Conservation (phyloP, 208 protist genomes). For the Angomonas deanei region DNA sequence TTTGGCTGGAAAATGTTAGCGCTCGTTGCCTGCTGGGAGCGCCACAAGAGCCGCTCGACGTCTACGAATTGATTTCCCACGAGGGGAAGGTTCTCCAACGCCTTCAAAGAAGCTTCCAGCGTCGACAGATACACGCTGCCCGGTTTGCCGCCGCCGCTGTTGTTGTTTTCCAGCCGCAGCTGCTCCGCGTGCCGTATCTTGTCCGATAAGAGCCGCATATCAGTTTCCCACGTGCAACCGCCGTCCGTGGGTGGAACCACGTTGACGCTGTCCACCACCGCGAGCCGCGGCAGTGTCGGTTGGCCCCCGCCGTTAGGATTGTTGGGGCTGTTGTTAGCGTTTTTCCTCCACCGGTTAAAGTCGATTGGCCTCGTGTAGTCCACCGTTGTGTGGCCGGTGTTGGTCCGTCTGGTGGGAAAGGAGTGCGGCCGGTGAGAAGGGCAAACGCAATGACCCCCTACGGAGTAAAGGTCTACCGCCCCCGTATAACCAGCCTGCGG, state of each 20-base stretch:
- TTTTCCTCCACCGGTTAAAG: slow-evolving; percentile 14
- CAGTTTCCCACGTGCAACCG: background rate
- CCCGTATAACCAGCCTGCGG: slow-evolving; percentile 35
- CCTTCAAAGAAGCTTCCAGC: background rate
- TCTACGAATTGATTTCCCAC: background rate
- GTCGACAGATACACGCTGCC: background rate
- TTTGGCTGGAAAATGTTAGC: background rate
- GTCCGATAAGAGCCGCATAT: background rate
- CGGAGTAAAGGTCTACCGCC: slow-evolving; percentile 64
- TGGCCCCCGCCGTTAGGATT: background rate
- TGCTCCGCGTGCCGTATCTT: background rate
- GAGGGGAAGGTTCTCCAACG: background rate
- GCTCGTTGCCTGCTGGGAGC: background rate
- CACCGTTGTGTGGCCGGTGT: background rate
- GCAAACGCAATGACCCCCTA: slow-evolving; percentile 58
- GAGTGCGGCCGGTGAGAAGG: slow-evolving; percentile 40
- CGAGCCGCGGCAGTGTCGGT: background rate
- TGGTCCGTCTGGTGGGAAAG: slow-evolving; percentile 20
- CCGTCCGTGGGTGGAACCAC: background rate
- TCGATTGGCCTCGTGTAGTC: slow-evolving; percentile 16
- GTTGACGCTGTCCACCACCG: slow-evolving; percentile 6
- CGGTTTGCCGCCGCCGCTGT: background rate
- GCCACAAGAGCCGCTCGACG: background rate
- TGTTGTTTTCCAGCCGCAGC: too few species aligned
- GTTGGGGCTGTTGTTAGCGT: background rate